Evolutionary conservation across 148 eudicot genomes (phyloP), one percentile per base, ranked within the genome.

Genomic region (Rhododendron ferrugineum): DNA sequence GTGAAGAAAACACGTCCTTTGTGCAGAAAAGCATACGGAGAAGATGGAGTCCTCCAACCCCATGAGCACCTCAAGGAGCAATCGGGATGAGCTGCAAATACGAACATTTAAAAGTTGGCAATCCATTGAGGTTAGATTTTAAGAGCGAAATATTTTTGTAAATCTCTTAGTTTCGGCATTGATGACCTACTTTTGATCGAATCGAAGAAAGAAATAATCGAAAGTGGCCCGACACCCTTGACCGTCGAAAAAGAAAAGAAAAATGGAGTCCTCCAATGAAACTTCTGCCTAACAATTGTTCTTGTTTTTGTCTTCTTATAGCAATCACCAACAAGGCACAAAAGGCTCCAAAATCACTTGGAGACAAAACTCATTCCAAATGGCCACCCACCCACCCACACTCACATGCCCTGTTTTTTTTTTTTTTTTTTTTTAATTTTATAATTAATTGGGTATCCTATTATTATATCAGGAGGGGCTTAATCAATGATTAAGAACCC

Each of bases 321-420:
- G 9, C 37, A 23, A 40, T 68, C 10, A 28, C 20, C 20, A 52
- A 13, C 2, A 70, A 6, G 40, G 44, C 18, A 30, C 85, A 18
- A 73, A 73, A 73, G 34, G 28, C 79, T 83, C 85, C 85, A 73
- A 73, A 83, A 70, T 30, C 79, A 49, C 85, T 72, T 72, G 46
- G 46, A 72, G 79, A 83, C 85, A 70, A 34, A 30, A 83, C 46
- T 72, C 5, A n/a, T 11, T 49, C 85, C 76, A 64, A 83, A 83
- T 54, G 32, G 47, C 85, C 40, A 30, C 6, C 75, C 40, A 70
- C 20, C 85, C 40, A 30, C 6, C 75, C 40, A 70, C 20, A 30
- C 40, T 70, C 75, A 70, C 75, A 70, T 70, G 37, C 75, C 36
- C 75, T 70, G 20, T 4, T 70, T 13, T 30, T 70, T 1, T 11